Evolutionary conservation across 2,329 filamentous ascomycete species (phyloP), one percentile per base, ranked within the genome.

Genomic region (Cercospora sp.): DNA sequence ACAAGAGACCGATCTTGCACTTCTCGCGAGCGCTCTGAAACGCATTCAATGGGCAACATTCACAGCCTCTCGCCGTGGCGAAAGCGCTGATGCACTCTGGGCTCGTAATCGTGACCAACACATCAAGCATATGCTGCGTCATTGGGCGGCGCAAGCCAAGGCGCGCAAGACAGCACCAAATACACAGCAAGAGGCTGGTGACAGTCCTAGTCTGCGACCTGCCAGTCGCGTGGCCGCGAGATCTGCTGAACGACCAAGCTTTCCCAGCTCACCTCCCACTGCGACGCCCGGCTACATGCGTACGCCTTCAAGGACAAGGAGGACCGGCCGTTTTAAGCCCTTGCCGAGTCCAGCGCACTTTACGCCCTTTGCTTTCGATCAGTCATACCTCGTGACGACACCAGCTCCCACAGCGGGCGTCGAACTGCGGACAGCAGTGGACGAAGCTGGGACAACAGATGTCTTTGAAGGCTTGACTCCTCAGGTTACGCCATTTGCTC

Each of bases 1-100:
- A 61, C 81, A 82, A 28, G 79, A 84, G 66, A 83, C 82, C 51
- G 77, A 83, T 4, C 81, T 85, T 12, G 78, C 81, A 26, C 77
- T 82, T 3, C 83, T 85, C 13, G 80, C 80, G 10, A 78, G 78
- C 13, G 81, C 80, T 26, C 78, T 89, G 66, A 86, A 85, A 74
- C 86, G 83, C 72, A 78, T 89, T n/a, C 86, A 85, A 63, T 85
- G 88, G 77, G 83, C 83, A 7, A 78, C 86, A 2, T 89, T 89
- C 77, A 85, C 87, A 48, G 78, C 86, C 4, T 80, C 81, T 26
- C 82, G 83, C 62, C 82, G 82, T 26, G 76, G 80, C 9, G 83
- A 87, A 66, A 86, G 82, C 48, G 85, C 86, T 0, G 79, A 84
- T 40, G 84, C 85, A 6, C 78, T 89, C 70, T 79, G 81, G 60